These are phyloP conservation scores for Psilocybe tampanensis DNA, from an alignment of 768 basidiomycete species.

Conservation along the genomic window DNA sequence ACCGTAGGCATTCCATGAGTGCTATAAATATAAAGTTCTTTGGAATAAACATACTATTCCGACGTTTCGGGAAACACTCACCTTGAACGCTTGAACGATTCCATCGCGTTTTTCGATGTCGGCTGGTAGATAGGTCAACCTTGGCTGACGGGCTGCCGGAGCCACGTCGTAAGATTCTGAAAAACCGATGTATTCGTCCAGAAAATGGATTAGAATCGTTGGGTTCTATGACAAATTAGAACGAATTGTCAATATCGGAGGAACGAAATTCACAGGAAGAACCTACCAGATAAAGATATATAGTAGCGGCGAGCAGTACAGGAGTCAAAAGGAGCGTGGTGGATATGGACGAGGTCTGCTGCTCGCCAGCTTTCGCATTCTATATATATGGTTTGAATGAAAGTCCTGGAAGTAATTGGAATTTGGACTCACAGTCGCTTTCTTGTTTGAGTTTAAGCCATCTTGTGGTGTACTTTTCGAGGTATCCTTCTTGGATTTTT, in stretches of 20 bases:
- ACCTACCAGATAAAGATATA: constrained; percentile 24
- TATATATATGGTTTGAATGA: constrained; percentile 2
- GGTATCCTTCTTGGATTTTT: constrained; percentile 16
- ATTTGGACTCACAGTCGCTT: neutral
- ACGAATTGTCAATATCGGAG: neutral
- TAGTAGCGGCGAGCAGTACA: constrained; percentile 15
- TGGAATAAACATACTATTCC: neutral
- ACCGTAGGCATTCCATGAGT: constrained; percentile 90
- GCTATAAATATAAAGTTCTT: constrained; percentile 43
- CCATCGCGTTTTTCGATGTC: constrained; percentile 70
- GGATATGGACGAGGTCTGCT: constrained; percentile 16
- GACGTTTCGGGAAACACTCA: constrained; percentile 26
- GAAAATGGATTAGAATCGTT: constrained; percentile 22
- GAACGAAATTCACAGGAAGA: neutral
- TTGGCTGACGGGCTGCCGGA: constrained; percentile 19
- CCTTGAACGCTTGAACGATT: constrained; percentile 79
- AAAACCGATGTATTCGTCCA: constrained; percentile 42
- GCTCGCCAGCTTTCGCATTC: constrained; percentile 13
- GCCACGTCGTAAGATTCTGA: constrained; percentile 39
- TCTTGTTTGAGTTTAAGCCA: neutral
- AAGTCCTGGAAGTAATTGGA: neutral
- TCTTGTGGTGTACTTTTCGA: constrained; percentile 10
- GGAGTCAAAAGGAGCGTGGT: constrained; percentile 21
- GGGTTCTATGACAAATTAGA: constrained; percentile 16
- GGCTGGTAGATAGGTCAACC: constrained; percentile 34